Conservation (phyloP, 164 flowering plant genomes). For the Vitis riparia region DNA sequence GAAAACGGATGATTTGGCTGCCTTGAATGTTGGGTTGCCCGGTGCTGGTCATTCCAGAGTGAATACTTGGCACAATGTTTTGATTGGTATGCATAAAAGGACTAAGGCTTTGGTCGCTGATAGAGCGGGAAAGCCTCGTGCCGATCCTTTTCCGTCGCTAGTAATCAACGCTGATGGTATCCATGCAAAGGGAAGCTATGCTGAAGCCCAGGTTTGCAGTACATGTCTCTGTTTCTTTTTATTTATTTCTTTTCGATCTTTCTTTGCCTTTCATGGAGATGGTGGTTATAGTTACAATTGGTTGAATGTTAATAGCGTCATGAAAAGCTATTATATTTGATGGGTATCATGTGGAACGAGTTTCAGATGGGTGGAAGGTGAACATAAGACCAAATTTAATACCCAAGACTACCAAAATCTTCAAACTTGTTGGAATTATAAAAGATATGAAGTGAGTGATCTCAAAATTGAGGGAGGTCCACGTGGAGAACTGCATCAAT, state of each 20-base stretch:
- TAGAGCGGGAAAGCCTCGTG: constrained; percentile 49
- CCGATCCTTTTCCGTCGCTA: constrained; percentile 79
- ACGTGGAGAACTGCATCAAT: too few species aligned
- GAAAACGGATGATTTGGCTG: constrained; percentile 68
- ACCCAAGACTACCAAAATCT: too few species aligned
- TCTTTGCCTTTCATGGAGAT: neutral
- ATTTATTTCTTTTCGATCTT: neutral
- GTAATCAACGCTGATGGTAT: constrained; percentile 58
- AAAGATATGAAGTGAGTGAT: too few species aligned
- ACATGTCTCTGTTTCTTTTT: neutral
- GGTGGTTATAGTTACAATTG: neutral
- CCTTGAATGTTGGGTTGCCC: constrained; percentile 58
- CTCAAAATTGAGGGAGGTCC: too few species aligned
- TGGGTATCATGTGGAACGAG: too few species aligned
- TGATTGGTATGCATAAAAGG: constrained; percentile 86
- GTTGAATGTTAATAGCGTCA: too few species aligned
- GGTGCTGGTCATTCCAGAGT: constrained; percentile 49
- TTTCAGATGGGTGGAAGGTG: too few species aligned
- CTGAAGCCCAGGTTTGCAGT: constrained; percentile 85
- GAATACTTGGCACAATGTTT: constrained; percentile 90
- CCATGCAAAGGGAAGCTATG: constrained; percentile 79
- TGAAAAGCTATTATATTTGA: too few species aligned
- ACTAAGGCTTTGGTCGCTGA: constrained; percentile 60
- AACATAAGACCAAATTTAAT: too few species aligned
- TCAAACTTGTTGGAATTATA: too few species aligned